Conservation (phyloP, 2,329 filamentous ascomycete genomes). For the Fusarium abutilonis region DNA sequence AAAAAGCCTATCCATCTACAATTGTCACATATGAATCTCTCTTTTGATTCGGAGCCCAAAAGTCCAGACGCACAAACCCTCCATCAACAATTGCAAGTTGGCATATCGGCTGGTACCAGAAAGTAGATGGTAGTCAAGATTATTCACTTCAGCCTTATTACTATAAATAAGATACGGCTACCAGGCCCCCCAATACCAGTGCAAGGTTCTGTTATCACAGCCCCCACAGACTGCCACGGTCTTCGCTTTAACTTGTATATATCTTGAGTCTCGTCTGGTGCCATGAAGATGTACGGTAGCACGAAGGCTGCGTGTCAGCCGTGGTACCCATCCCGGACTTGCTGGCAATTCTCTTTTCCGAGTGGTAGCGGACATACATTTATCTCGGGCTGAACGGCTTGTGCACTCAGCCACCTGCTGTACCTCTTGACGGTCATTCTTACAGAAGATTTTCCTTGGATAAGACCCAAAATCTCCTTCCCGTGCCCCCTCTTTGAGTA, state of each 20-base stretch:
- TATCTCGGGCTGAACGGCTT: neutral
- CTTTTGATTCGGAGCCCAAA: neutral
- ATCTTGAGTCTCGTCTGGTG: neutral
- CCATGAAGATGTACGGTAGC: neutral
- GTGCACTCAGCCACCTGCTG: conserved; percentile 4
- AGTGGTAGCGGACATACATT: neutral
- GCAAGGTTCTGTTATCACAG: neutral
- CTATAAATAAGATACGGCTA: conserved; percentile 4
- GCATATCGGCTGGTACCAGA: too few relatives aligned
- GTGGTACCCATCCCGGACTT: neutral
- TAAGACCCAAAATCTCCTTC: neutral
- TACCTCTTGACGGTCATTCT: too few relatives aligned
- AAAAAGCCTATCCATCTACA: neutral
- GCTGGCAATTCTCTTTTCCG: neutral
- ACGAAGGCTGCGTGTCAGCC: neutral
- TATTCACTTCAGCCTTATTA: too few relatives aligned
- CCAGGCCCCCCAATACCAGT: neutral
- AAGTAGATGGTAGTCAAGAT: too few relatives aligned
- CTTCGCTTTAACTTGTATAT: neutral
- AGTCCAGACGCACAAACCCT: neutral
- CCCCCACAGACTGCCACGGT: conserved; percentile 1
- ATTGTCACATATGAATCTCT: neutral
- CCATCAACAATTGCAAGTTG: neutral
- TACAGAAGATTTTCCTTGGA: neutral
- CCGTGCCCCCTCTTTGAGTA: neutral